Evolutionary conservation across 495 filamentous ascomycete species (phyloP).

Genomic region (Podospora didyma): DNA sequence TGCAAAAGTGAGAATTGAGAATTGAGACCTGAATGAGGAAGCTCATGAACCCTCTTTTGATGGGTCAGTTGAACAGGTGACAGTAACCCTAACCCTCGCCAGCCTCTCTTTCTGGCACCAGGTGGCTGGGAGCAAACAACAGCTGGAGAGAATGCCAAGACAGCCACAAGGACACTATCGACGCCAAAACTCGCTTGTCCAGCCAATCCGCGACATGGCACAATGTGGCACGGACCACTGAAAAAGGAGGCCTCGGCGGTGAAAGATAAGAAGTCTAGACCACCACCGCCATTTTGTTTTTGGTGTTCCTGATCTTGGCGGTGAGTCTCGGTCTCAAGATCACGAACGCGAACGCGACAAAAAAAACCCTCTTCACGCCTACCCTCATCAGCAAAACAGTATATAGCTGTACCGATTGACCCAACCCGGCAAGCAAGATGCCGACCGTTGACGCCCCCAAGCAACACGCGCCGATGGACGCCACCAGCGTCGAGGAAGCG

Average conservation of each 20-base stretch:
- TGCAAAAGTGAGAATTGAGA: too few species aligned
- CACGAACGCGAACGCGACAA: not conserved
- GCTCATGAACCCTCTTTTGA: too few species aligned
- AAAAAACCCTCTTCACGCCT: not conserved
- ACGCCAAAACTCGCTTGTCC: not conserved
- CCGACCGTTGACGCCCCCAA: constrained; percentile 17
- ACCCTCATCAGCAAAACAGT: not conserved
- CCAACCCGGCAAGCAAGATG: constrained; percentile 8
- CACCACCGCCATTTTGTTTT: not conserved
- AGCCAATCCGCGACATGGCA: not conserved
- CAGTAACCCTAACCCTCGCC: too few species aligned
- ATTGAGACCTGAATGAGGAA: too few species aligned
- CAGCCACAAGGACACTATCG: not conserved
- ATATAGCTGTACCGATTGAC: too few species aligned
- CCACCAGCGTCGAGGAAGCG: not conserved
- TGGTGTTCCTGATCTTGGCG: not conserved
- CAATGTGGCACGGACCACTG: not conserved
- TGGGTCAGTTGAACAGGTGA: too few species aligned
- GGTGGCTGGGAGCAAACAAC: not conserved
- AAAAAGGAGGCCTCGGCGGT: not conserved
- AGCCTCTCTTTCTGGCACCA: too few species aligned
- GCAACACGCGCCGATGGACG: constrained; percentile 25
- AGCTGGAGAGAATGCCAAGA: not conserved
- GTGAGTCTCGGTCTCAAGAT: not conserved
- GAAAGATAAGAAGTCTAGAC: not conserved